phyloP scores from a whole-genome alignment of 805 yeast genomes.

The Yarrowia sp. region DNA sequence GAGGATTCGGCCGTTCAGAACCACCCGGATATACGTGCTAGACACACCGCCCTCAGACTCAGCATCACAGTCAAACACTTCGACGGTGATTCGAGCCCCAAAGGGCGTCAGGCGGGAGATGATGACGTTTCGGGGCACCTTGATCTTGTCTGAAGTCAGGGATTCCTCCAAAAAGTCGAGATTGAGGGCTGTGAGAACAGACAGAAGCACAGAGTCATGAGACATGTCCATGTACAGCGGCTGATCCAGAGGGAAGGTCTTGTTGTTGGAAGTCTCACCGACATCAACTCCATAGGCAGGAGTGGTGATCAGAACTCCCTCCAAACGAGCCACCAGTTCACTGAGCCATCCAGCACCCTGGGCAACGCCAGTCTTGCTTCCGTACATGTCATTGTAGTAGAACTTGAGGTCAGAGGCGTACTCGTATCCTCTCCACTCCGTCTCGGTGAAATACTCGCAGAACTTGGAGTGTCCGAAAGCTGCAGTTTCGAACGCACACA shows the following conservation, averaged over 20 bases:
- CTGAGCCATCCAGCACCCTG: constrained; percentile 66
- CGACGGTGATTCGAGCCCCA: constrained; percentile 53
- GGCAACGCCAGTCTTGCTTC: constrained; percentile 60
- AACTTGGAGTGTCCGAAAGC: constrained; percentile 70
- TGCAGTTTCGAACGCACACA: constrained; percentile 80
- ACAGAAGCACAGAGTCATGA: constrained; percentile 73
- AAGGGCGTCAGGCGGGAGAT: constrained; percentile 54
- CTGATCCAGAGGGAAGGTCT: constrained; percentile 54
- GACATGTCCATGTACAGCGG: constrained; percentile 72
- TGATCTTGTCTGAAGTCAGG: constrained; percentile 56
- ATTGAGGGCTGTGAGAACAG: constrained; percentile 70
- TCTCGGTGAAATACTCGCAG: constrained; percentile 71
- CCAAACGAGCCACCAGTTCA: constrained; percentile 54
- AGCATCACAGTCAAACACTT: constrained; percentile 51
- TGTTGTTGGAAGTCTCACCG: constrained; percentile 48
- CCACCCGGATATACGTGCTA: constrained; percentile 47
- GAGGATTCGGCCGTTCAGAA: constrained; percentile 52
- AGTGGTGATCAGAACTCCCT: constrained; percentile 59
- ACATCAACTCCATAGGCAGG: constrained; percentile 60
- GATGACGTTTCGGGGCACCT: constrained; percentile 52
- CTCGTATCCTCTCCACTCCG: constrained; percentile 68
- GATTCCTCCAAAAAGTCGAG: constrained; percentile 53
- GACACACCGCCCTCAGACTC: constrained; percentile 40
- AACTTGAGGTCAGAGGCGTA: constrained; percentile 65
- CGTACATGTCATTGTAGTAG: constrained; percentile 70